Evolutionary conservation across 805 yeast genomes (phyloP).

Genomic region (Maudiozyma barnettii): DNA sequence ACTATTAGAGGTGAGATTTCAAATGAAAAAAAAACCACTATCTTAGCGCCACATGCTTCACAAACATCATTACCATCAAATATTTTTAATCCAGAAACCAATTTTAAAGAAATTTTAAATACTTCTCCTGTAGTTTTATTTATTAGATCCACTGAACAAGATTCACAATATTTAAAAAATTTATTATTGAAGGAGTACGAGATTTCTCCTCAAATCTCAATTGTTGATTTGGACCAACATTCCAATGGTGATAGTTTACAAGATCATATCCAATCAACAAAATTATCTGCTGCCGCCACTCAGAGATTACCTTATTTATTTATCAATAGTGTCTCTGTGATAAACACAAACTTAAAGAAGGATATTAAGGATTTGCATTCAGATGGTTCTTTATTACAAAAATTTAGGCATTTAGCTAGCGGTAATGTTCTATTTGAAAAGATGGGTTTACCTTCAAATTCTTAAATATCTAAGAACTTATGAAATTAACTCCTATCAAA

Average conservation of each 20-base stretch:
- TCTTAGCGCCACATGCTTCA: not conserved
- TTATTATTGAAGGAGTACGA: constrained; percentile 54
- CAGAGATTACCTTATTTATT: constrained; percentile 17
- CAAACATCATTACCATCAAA: not conserved
- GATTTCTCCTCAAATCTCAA: constrained; percentile 58
- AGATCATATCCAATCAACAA: constrained; percentile 37
- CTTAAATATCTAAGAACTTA: constrained; percentile 3
- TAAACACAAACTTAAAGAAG: constrained; percentile 3
- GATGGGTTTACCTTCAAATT: constrained; percentile 21
- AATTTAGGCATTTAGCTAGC: constrained; percentile 12
- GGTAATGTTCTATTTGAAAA: constrained; percentile 16
- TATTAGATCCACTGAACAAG: constrained; percentile 48
- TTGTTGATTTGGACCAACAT: constrained; percentile 77
- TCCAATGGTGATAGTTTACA: constrained; percentile 64
- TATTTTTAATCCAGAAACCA: constrained; percentile 1
- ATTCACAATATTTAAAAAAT: constrained; percentile 55
- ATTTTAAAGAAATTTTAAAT: constrained; percentile 43
- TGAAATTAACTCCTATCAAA: too few species aligned
- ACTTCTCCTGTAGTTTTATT: constrained; percentile 60
- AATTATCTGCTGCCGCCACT: constrained; percentile 1
- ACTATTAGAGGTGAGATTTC: constrained; percentile 11
- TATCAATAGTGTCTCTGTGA: constrained; percentile 18
- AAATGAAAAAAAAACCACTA: not conserved
- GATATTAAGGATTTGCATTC: constrained; percentile 10
- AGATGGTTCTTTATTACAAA: constrained; percentile 12